Percentiles rank a stretch among this genome's conserved stretches.
Conservation (phyloP, 2,329 filamentous ascomycete species). For the Phialophora macrospora region DNA sequence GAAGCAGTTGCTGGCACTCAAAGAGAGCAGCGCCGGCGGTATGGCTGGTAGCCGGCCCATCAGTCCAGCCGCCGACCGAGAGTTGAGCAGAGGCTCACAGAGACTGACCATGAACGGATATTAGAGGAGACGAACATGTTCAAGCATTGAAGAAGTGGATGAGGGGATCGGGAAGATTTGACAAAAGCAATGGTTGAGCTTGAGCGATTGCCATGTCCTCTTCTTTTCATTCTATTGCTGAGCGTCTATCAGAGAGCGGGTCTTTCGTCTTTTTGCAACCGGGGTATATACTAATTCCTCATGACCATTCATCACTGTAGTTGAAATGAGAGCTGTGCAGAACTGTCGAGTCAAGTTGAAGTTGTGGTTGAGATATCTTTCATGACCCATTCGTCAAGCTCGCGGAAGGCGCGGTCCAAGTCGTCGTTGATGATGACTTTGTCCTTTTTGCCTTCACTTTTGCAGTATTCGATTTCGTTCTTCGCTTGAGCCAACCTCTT, state of each 20-base stretch:
- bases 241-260: slow-evolving; percentile 39
- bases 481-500: slow-evolving; percentile 73
- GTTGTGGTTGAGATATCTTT: slow-evolving; percentile 36
- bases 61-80: slow-evolving; percentile 89
- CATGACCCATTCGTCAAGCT: slow-evolving; percentile 60
- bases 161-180: slow-evolving; percentile 29
- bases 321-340: slow-evolving; percentile 8
- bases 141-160: slow-evolving; percentile 7
- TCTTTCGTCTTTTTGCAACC: slow-evolving; percentile 33
- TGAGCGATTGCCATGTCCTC: slow-evolving; percentile 31
- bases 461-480: slow-evolving; percentile 74
- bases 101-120: slow-evolving; percentile 99
- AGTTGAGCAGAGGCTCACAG: slow-evolving; percentile 95
- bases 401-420: slow-evolving; percentile 60
- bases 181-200: slow-evolving; percentile 28
- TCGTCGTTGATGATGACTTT: slow-evolving; percentile 70
- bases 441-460: slow-evolving; percentile 69
- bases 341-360: slow-evolving; percentile 1
- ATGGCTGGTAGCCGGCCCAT: slow-evolving; percentile 83
- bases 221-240: slow-evolving; percentile 33
- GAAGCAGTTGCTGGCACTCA: slow-evolving; percentile 96
- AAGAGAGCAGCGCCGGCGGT: slow-evolving; percentile 88
- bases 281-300: slow-evolving; percentile 33
- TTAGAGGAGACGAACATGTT: slow-evolving; percentile 50
- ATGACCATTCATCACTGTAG: slow-evolving; percentile 25